Conservation (phyloP, 805 yeast genomes). For the Starmerella vaccinii region DNA sequence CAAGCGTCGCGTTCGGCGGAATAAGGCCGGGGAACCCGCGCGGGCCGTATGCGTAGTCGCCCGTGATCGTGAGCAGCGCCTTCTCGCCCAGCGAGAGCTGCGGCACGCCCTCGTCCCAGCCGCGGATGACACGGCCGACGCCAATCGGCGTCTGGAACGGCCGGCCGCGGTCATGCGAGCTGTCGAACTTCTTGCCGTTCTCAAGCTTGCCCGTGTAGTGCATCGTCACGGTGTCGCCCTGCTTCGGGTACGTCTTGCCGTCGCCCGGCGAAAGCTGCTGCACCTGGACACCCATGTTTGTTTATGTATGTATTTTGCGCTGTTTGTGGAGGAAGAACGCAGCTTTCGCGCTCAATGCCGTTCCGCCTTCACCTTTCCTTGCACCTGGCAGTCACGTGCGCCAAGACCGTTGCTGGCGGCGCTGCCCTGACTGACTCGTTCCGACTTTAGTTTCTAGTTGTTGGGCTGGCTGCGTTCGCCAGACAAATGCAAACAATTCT, state of each 20-base stretch:
- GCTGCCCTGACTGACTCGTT: no score
- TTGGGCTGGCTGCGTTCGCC: no score
- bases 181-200: constrained; percentile 94
- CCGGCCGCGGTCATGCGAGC: constrained; percentile 83
- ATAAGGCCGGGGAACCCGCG: constrained; percentile 81
- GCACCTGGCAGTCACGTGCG: no score
- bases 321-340: no score
- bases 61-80: constrained; percentile 93
- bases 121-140: constrained; percentile 96
- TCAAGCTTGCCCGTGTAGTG: constrained; percentile 96
- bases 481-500: no score
- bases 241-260: constrained; percentile 41
- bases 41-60: constrained; percentile 93
- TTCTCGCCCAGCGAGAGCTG: constrained; percentile 99
- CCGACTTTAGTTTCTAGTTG: no score
- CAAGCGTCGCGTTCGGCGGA: constrained; percentile 93
- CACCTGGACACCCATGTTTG: constrained; percentile 3
- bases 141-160: constrained; percentile 89
- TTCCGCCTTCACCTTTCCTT: no score
- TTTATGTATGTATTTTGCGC: no score
- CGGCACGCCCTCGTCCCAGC: constrained; percentile 97
- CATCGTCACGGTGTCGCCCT: constrained; percentile 85
- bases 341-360: no score
- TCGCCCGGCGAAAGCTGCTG: constrained; percentile 9
- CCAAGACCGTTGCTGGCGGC: no score